These are phyloP conservation scores for Pleurostoma richardsiae DNA, from an alignment of 2,329 filamentous ascomycete genomes.

Conservation along the genomic window DNA sequence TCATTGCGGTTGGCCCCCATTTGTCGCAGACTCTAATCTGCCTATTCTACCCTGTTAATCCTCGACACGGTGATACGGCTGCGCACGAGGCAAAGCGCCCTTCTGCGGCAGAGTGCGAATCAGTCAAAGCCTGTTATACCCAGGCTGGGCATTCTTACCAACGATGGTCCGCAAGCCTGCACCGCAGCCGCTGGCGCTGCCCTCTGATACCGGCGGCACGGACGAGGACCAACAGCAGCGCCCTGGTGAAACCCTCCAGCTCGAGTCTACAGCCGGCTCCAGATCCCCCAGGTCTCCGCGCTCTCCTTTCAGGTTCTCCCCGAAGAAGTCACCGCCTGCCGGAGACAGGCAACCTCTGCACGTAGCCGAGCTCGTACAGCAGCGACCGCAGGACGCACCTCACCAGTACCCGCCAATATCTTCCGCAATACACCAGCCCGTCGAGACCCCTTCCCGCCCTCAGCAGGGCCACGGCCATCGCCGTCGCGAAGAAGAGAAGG, in stretches of 20 bases:
- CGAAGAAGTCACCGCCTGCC: slow-evolving; percentile 18
- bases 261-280: slow-evolving; percentile 29
- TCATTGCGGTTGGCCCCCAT: slow-evolving; percentile 12
- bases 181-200: slow-evolving; percentile 52
- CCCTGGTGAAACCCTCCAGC: slow-evolving; percentile 25
- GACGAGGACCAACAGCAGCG: slow-evolving; percentile 20
- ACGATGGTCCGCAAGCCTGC: slow-evolving; percentile 54
- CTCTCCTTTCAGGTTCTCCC: slow-evolving; percentile 39
- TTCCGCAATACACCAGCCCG: slow-evolving; percentile 14
- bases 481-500: slow-evolving; percentile 32
- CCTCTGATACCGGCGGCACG: slow-evolving; percentile 28
- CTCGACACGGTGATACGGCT: slow-evolving; percentile 28
- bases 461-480: slow-evolving; percentile 24
- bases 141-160: slow-evolving; percentile 13
- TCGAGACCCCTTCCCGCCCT: slow-evolving; percentile 5
- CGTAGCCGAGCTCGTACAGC: slow-evolving; percentile 20
- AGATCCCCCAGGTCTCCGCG: slow-evolving; percentile 37
- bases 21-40: slow-evolving; percentile 28
- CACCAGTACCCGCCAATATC: slow-evolving; percentile 19
- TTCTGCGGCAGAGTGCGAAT: slow-evolving; percentile 27
- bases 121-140: slow-evolving; percentile 21
- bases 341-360: slow-evolving; percentile 17
- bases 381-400: slow-evolving; percentile 13
- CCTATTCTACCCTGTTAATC: slow-evolving; percentile 24
- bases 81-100: slow-evolving; percentile 24